Percentiles rank a stretch among this genome's conserved stretches.
Conservation (phyloP, 164 flowering plant species). For the Brasenia schreberi region DNA sequence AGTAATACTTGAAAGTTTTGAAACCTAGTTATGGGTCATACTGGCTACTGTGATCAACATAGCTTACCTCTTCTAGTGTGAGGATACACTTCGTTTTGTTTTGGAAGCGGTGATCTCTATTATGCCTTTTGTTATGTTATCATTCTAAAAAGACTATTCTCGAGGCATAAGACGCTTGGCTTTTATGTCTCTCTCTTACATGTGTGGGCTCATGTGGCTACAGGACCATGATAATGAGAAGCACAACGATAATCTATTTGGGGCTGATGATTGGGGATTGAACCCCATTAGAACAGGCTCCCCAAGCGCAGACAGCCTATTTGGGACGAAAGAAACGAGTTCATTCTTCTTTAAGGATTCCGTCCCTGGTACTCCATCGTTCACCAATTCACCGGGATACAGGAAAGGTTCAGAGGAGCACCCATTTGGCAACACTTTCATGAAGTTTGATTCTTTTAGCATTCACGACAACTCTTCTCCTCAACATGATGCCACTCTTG, state of each 20-base stretch:
- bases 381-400: conserved; percentile 47
- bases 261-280: conserved; percentile 25
- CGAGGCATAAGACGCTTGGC: background rate
- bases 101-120: too few species aligned
- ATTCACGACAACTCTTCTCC: conserved; percentile 18
- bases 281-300: conserved; percentile 55
- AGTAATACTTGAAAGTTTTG: background rate
- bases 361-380: conserved; percentile 61
- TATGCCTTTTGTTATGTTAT: too few species aligned
- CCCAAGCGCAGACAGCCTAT: conserved; percentile 31
- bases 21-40: background rate
- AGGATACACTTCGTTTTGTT: background rate
- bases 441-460: conserved; percentile 65
- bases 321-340: conserved; percentile 23
- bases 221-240: conserved; percentile 50
- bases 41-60: background rate
- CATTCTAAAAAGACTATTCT: too few species aligned
- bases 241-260: conserved; percentile 37
- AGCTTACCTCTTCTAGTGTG: background rate
- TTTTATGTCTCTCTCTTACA: background rate
- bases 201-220: background rate
- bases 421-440: conserved; percentile 26
- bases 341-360: conserved; percentile 61
- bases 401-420: conserved; percentile 40
- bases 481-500: conserved; percentile 16